Base-by-base conservation (phyloP, 2,329 filamentous ascomycete genomes). In the Scedosporium boydii region DNA sequence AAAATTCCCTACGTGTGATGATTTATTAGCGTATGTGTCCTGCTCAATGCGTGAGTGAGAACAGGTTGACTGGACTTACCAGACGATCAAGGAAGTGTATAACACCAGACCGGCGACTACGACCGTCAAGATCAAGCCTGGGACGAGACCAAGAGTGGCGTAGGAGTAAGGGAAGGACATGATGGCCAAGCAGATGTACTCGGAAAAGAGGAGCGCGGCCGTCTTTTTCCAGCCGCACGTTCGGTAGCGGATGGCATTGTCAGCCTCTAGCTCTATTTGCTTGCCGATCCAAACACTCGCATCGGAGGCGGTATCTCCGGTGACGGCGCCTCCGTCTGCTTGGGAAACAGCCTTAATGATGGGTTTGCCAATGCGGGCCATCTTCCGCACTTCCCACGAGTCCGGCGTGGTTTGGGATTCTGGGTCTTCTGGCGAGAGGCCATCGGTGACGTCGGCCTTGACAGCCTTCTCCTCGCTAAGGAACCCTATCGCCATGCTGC, bases 101-200 rank as follows among this genome's bases (percentile, higher is more conserved):
- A 96, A 79, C 1, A 97, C 93, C 18, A 93, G 74, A 4, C 77
- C 82, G 27, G 93, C 91, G 63, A 96, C 83, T 34, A 93, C 83
- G 1, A 89, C 80, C 0, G 93, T 96, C 71, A 96, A 72, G 65
- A 96, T 93, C 61, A 97, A 74, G 26, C 80, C 92, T 0, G 93
- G 92, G 0, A 96, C 90, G 16, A 97, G 82, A 6, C 93, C 93
- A 6, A 97, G 83, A 29, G 93, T 78, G 53, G 91, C 90, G 75
- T 97, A 97, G 0, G 91, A 96, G 82, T 90, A 96, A 0, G 93
- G 93, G 68, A 97, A 97, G 59, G 90, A 96, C 92, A 97, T 96
- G 71, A 96, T 96, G 63, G 84, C 72, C 75, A 97, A 77, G 73
- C 91, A 96, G 64, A 97, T 97, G 73, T 97, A 97, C 78, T 97